These are phyloP conservation scores for Clathrospora elynae DNA, from an alignment of 2,329 filamentous ascomycete genomes.

Conservation along the genomic window DNA sequence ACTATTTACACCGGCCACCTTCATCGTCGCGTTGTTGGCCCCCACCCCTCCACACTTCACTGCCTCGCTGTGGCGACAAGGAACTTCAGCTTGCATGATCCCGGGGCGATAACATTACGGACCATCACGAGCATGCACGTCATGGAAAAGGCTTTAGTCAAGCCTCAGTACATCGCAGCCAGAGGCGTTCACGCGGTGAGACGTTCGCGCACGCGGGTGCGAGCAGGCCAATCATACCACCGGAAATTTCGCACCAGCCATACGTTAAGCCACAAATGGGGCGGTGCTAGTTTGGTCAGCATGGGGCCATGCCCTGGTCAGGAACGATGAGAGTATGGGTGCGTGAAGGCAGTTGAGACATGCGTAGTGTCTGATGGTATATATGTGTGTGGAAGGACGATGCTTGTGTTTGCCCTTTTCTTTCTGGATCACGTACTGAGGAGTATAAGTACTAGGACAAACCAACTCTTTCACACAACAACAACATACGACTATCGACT, in stretches of 20 bases:
- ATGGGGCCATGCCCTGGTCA: slow-evolving; percentile 13
- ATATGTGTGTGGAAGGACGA: slow-evolving; percentile 9
- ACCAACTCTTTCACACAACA: background rate
- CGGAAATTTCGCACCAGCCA: slow-evolving; percentile 15
- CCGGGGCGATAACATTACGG: slow-evolving; percentile 10
- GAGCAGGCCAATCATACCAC: slow-evolving; percentile 19
- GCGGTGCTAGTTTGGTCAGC: slow-evolving; percentile 11
- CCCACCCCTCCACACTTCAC: slow-evolving; percentile 18
- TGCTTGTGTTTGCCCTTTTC: slow-evolving; percentile 2
- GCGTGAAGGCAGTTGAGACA: slow-evolving; percentile 22
- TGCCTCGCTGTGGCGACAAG: slow-evolving; percentile 23
- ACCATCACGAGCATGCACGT: slow-evolving; percentile 11
- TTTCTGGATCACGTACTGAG: too few relatives aligned
- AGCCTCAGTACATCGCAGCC: slow-evolving; percentile 19
- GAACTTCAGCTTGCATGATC: slow-evolving; percentile 23
- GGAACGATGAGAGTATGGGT: slow-evolving; percentile 7
- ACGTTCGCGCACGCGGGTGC: slow-evolving; percentile 14
- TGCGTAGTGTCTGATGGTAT: slow-evolving; percentile 15
- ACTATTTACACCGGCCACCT: slow-evolving; percentile 5
- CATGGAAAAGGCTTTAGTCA: slow-evolving; percentile 1
- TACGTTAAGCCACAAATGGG: slow-evolving; percentile 14
- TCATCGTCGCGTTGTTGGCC: slow-evolving; percentile 11
- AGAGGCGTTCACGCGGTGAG: slow-evolving; percentile 13
- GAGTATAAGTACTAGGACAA: slow-evolving; percentile 12
- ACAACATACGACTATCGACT: slow-evolving; percentile 2